Evolutionary conservation across 2,329 filamentous ascomycete genomes (phyloP).

Genomic region (Colletotrichum endophyticum): DNA sequence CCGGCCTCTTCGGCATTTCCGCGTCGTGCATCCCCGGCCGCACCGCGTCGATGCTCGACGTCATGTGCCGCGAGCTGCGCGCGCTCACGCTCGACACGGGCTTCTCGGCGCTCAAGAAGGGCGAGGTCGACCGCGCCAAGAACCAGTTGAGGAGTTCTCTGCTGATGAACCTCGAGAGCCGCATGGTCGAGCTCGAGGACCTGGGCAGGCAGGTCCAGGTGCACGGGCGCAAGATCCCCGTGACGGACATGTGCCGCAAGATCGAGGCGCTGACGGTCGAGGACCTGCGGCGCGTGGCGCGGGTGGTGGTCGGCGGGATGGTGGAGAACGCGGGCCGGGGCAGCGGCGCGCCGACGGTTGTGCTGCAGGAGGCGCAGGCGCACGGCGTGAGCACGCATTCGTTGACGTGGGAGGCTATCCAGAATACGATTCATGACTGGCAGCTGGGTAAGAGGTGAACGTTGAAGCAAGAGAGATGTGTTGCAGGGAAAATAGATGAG

Average conservation of each 20-base stretch:
- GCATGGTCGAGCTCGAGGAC: slow-evolving; percentile 98
- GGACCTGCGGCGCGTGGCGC: slow-evolving; percentile 84
- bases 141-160: no score
- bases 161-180: slow-evolving; percentile 95
- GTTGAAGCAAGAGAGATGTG: not conserved
- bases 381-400: slow-evolving; percentile 70
- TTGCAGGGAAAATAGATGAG: not conserved
- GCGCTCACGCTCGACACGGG: slow-evolving; percentile 78
- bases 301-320: slow-evolving; percentile 76
- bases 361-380: slow-evolving; percentile 88
- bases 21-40: slow-evolving; percentile 82
- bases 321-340: slow-evolving; percentile 78
- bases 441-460: slow-evolving; percentile 67
- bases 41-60: slow-evolving; percentile 85
- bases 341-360: slow-evolving; percentile 89
- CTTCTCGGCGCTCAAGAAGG: slow-evolving; percentile 71
- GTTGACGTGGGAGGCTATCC: slow-evolving; percentile 87
- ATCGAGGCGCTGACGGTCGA: slow-evolving; percentile 83
- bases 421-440: slow-evolving; percentile 84
- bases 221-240: slow-evolving; percentile 90
- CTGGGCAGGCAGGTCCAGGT: slow-evolving; percentile 94
- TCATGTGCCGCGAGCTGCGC: slow-evolving; percentile 90
- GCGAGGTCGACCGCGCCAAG: slow-evolving; percentile 91
- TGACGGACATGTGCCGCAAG: slow-evolving; percentile 87
- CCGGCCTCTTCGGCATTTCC: slow-evolving; percentile 92